Evolutionary conservation across 192 early-diverging fungal species (phyloP).

Genomic region (Dimargaris cristalligena): DNA sequence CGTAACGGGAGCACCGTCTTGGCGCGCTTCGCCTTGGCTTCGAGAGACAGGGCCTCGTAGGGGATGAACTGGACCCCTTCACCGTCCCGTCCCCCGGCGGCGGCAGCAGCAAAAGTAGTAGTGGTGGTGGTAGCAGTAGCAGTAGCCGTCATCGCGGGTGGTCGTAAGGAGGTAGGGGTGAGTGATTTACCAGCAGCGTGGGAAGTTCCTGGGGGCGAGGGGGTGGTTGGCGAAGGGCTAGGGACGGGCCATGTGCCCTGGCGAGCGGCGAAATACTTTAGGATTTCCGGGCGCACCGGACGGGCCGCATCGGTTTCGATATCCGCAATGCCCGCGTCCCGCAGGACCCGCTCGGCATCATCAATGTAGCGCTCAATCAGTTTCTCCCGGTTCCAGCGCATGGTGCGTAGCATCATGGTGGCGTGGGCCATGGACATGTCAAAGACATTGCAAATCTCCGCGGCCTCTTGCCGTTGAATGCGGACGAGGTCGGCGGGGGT

Average conservation of each 20-base stretch:
- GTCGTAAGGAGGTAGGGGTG: too few relatives aligned
- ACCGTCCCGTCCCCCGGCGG: neutral
- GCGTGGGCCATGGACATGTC: slow-evolving; percentile 47
- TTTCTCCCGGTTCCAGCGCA: slow-evolving; percentile 74
- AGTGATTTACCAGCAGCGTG: too few relatives aligned
- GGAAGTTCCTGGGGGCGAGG: too few relatives aligned
- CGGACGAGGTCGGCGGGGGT: slow-evolving; percentile 36
- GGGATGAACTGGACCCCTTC: neutral
- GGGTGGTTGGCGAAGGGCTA: too few relatives aligned
- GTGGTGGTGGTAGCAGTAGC: too few relatives aligned
- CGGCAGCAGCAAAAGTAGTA: slow-evolving; percentile 14
- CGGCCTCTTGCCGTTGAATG: slow-evolving; percentile 46
- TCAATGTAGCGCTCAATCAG: slow-evolving; percentile 68
- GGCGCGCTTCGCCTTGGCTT: neutral
- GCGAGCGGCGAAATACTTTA: slow-evolving; percentile 13
- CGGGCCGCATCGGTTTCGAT: slow-evolving; percentile 38
- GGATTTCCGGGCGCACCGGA: slow-evolving; percentile 13
- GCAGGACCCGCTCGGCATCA: slow-evolving; percentile 37
- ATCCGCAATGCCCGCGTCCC: slow-evolving; percentile 32
- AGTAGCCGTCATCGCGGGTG: too few relatives aligned
- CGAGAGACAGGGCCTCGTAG: neutral
- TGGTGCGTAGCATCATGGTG: slow-evolving; percentile 57
- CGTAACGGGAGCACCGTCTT: slow-evolving; percentile 13
- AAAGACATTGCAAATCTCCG: slow-evolving; percentile 55
- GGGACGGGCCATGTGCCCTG: too few relatives aligned